Base-by-base conservation (phyloP, 2,329 filamentous ascomycete genomes). In the Seiridium cupressi region DNA sequence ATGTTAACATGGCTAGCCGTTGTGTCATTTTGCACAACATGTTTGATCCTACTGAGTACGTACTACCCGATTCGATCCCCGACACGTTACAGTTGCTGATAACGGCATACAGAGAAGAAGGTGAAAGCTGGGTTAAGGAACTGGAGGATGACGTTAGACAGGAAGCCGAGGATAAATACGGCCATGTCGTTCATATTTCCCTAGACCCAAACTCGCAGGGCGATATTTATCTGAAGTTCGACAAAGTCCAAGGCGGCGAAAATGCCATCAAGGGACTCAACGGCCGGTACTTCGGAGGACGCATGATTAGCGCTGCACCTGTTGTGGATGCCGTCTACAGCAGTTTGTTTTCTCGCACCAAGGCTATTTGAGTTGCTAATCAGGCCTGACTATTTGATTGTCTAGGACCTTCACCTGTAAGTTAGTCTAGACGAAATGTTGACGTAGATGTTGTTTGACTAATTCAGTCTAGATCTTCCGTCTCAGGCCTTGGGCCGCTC, bases 301-400 rank as follows among this genome's bases (percentile, higher is more conserved):
- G 89, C 72, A 92, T 92, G 82, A 96, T 99, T 76, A 94, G 91
- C 74, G 95, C 94, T 69, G 90, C 93, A 66, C 95, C 93, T 76
- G 92, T 99, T 79, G 94, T 98, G 76, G 95, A 99, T 78, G 94
- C 94, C 72, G 92, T 99, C 80, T 99, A 98, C 87, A 95, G 92
- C 87, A 96, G 91, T 84, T 87, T 96, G 78, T 97, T 95, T 82
- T 91, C 90, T 77, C 89, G 91, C 75, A 91, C 90, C 69, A 90
- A 90, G 78, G 90, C 90, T 76, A 91, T 93, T 70, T 93, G 79
- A 83, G 81, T 79, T 75, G 80, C 82, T 86, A 85, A 84, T 83
- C 73, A 77, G 78, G 77, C 75, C 74, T 74, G 72, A 73, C 31
- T 11, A 48, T 35, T 46, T 48, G 32, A 44, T 51, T 44, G 44